Base-by-base conservation (phyloP, 306 rosid genomes). In the Vigna trinervia region DNA sequence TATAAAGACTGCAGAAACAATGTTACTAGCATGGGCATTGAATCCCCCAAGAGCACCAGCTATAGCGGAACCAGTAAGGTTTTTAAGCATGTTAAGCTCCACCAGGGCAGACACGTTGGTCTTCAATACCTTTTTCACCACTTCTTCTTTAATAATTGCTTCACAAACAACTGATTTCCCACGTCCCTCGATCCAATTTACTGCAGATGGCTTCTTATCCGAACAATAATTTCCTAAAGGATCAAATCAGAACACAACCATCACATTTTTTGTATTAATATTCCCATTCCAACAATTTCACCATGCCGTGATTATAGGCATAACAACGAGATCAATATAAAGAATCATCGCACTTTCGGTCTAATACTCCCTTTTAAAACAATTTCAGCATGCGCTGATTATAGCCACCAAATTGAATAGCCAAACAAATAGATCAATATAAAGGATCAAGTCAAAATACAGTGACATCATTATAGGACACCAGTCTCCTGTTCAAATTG, bases 101-200 rank as follows among this genome's bases (percentile, higher is more conserved):
- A 88, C 91, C 51, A 90, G 77, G 38, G 92, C 82, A 62, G 85
- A 80, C 8, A 90, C 90, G 12, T 56, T 85, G 74, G 92, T 91
- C 83, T 91, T 91, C 80, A 91, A 77, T 6, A 91, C 93, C 83
- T 87, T 89, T 82, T 78, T 76, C 72, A 91, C 88, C 78, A 91
- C 92, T 69, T 89, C 92, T 65, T 85, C 92, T 76, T 78, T 86
- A 67, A 90, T 88, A 75, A 73, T 64, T 68, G 96, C 96, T 84
- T 90, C 96, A 54, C 96, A 90, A 26, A 90, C 92, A 80, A 90
- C 88, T 10, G 96, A 90, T 83, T 90, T 90, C 9, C 96, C 96
- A 9, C 96, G 90, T 54, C 96, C 96, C 84, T 90, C 96, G 23
- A 90, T 90, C 96, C 96, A 90, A 80, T 90, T 90, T 60, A 90